phyloP scores from a whole-genome alignment of 148 eudicot species.

The Limonium bicolor region DNA sequence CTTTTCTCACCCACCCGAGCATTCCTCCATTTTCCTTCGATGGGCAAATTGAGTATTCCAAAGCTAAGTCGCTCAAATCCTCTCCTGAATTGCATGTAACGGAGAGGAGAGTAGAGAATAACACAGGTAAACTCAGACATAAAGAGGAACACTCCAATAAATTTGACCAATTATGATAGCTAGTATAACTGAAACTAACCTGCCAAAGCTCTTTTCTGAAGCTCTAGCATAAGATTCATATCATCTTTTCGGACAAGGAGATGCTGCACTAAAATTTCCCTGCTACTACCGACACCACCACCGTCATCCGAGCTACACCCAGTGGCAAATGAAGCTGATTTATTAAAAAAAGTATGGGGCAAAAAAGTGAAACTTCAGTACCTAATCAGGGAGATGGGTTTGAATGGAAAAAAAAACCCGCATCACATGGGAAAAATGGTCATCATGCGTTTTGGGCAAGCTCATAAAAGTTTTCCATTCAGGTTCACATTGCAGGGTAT shows the following conservation, averaged over 20 bases:
- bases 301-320: slow-evolving; percentile 34
- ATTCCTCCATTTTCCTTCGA: slow-evolving; percentile 92
- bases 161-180: slow-evolving; percentile 1
- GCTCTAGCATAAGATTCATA: slow-evolving; percentile 51
- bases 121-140: too few species aligned
- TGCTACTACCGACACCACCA: slow-evolving; percentile 18
- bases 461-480: neutral
- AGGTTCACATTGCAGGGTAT: neutral
- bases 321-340: slow-evolving; percentile 45
- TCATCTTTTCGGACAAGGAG: slow-evolving; percentile 90
- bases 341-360: neutral
- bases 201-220: slow-evolving; percentile 56
- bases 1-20: slow-evolving; percentile 98
- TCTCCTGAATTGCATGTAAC: too few species aligned
- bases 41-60: slow-evolving; percentile 72
- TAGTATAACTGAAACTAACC: slow-evolving; percentile 25
- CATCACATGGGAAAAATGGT: neutral
- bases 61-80: slow-evolving; percentile 83
- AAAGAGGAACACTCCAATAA: neutral
- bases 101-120: too few species aligned
- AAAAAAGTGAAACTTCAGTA: neutral
- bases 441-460: neutral
- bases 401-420: neutral
- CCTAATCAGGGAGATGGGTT: neutral
- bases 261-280: slow-evolving; percentile 87